Conservation (phyloP, 1,139 yeast species). For the Suhomyces atakaporum region DNA sequence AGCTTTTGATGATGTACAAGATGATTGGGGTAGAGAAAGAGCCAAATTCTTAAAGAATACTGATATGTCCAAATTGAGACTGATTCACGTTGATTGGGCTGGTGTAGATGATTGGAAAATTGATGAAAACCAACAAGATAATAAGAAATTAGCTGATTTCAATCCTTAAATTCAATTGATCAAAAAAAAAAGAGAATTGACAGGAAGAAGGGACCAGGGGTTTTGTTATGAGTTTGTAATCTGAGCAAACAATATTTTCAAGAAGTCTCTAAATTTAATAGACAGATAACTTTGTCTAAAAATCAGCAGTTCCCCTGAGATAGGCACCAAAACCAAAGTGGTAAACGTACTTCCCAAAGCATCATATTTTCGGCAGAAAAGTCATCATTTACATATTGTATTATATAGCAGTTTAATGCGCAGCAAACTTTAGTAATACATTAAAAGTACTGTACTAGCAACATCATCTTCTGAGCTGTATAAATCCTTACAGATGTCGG, state of each 20-base stretch:
- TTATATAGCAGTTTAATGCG: conserved; percentile 1
- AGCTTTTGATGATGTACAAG: conserved; percentile 74
- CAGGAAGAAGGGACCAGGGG: not conserved
- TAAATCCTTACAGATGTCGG: not conserved
- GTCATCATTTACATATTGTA: not conserved
- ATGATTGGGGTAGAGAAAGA: conserved; percentile 69
- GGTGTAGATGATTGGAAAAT: conserved; percentile 54
- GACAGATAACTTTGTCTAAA: not conserved
- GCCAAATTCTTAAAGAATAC: conserved; percentile 70
- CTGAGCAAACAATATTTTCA: too few species aligned
- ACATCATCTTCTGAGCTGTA: not conserved
- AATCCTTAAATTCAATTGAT: conserved; percentile 29
- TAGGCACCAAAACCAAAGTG: too few species aligned
- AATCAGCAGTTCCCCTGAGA: not conserved
- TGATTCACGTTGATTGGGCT: conserved; percentile 66
- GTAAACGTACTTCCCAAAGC: not conserved
- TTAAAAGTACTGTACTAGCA: too few species aligned
- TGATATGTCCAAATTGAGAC: conserved; percentile 54
- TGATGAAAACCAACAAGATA: conserved; percentile 28
- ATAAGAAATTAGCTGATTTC: conserved; percentile 44
- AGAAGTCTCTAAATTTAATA: not conserved
- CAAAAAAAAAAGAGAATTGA: not conserved
- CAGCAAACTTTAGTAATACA: too few species aligned
- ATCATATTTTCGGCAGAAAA: not conserved
- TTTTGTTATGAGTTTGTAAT: not conserved